Evolutionary conservation across 805 yeast genomes (phyloP), one percentile per base, ranked within the genome.

Genomic region (Yarrowia sp.): DNA sequence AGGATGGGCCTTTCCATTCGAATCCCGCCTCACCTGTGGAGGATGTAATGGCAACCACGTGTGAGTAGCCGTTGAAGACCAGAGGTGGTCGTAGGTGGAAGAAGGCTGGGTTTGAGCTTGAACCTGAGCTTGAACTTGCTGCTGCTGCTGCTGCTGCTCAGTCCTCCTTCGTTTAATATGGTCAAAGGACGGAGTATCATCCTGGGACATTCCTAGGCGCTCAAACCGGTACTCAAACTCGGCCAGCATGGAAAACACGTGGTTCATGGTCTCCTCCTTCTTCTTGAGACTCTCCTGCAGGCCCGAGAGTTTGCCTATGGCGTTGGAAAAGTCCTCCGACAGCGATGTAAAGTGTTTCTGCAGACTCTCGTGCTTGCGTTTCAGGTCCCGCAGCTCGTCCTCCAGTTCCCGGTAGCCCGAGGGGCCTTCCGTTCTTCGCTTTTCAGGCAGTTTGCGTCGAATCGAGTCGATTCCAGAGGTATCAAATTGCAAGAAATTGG

Each of bases 381-480:
- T 63, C 14, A 63, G 56, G 16, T 63, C 56, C 22, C 48, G 45
- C 15, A 63, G 46, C 48, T 63, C 67, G 26, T 63, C 67, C 48
- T 63, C 67, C 48, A 63, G 48, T 22, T 46, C 65, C 9, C 65
- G 41, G 52, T 59, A 48, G 11, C 67, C 56, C n/a, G 67, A 26
- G 10, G 56, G 55, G 2, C 48, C 56, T 9, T 63, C 67, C 5
- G 22, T 11, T 0, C 67, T 38, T 78, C 78, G 8, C 45, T 38
- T 82, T 81, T 15, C 82, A 79, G 5, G 95, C n/a, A 72, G 89
- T 76, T 93, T 93, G 58, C 98, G 81, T 75, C 91, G 91, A 75
- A 95, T 95, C 72, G 90, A 89, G 64, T 93, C 97, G 46, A 96
- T 82, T 11, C 91, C 87, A n/a, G 87, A 89, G 68, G 86, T 83